A percentile compares a stretch with the other conserved stretches of the same genome.
Conservation (phyloP, 2,329 filamentous ascomycete species). For the Pseudopithomyces maydicus region DNA sequence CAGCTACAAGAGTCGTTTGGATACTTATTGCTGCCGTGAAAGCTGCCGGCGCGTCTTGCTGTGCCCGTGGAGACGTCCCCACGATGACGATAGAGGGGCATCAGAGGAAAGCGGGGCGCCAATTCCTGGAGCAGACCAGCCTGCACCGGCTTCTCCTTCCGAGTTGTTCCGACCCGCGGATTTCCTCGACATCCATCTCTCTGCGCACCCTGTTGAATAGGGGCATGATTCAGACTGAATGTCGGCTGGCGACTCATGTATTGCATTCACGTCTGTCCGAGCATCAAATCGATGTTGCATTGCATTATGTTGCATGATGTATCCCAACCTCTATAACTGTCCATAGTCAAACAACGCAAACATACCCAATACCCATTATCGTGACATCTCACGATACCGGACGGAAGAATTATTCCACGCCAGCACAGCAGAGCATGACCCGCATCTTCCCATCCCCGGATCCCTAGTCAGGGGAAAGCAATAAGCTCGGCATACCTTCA, state of each 20-base stretch:
- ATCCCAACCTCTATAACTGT: no score
- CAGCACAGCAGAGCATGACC: not conserved
- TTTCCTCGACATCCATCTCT: not conserved
- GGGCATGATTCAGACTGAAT: no score
- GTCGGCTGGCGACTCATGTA: no score
- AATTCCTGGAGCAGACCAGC: conserved; percentile 10
- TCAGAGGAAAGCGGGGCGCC: conserved; percentile 21
- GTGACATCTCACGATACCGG: not conserved
- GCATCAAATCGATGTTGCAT: no score
- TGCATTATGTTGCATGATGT: no score
- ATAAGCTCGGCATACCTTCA: not conserved
- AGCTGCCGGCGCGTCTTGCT: conserved; percentile 17
- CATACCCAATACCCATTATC: not conserved
- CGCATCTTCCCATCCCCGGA: not conserved
- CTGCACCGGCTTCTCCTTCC: conserved; percentile 7
- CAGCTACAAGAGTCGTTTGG: not conserved
- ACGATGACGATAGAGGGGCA: conserved; percentile 26
- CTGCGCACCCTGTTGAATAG: no score
- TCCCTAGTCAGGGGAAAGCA: not conserved
- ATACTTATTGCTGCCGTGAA: conserved; percentile 12
- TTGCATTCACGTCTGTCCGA: no score
- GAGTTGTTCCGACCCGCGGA: conserved; percentile 25
- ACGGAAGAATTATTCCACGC: not conserved
- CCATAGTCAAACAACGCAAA: no score
- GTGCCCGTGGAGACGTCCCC: conserved; percentile 21